A percentile compares a stretch with the other conserved stretches of the same genome.
These are phyloP conservation scores for Lactarius sanguifluus DNA, from an alignment of 768 basidiomycete genomes.

Conservation along the genomic window DNA sequence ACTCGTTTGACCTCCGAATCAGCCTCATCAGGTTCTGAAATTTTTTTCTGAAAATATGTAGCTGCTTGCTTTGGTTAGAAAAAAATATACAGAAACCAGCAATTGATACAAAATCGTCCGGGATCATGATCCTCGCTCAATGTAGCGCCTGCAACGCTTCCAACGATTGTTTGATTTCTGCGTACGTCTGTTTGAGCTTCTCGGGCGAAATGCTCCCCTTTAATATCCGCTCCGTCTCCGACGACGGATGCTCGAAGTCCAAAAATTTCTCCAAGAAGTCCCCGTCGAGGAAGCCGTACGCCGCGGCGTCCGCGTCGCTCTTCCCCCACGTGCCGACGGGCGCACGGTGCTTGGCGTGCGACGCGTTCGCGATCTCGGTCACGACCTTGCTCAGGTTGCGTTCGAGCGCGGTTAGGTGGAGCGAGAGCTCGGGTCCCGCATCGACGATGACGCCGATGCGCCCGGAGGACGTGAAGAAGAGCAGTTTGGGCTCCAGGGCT, in stretches of 20 bases:
- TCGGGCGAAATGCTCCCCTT: constrained; percentile 61
- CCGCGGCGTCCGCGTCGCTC: constrained; percentile 54
- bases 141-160: constrained; percentile 47
- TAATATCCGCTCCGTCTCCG: constrained; percentile 52
- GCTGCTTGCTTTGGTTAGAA: background rate
- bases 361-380: constrained; percentile 51
- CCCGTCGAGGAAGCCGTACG: constrained; percentile 85
- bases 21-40: background rate
- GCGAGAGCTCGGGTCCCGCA: constrained; percentile 51
- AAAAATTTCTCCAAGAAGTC: constrained; percentile 77
- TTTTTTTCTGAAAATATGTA: background rate
- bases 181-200: constrained; percentile 46
- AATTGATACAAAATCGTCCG: background rate
- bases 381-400: constrained; percentile 66
- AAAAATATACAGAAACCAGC: constrained; percentile 1
- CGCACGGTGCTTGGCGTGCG: constrained; percentile 67
- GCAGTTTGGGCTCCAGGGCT: constrained; percentile 51
- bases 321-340: constrained; percentile 58
- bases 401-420: constrained; percentile 68
- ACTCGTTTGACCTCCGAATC: background rate
- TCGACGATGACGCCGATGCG: constrained; percentile 73
- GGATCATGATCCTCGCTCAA: constrained; percentile 25
- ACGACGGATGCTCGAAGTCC: constrained; percentile 40
- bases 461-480: constrained; percentile 79
- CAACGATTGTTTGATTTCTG: constrained; percentile 42